Conservation (phyloP, 257 asterid genomes). For the Lithospermum erythrorhizon region DNA sequence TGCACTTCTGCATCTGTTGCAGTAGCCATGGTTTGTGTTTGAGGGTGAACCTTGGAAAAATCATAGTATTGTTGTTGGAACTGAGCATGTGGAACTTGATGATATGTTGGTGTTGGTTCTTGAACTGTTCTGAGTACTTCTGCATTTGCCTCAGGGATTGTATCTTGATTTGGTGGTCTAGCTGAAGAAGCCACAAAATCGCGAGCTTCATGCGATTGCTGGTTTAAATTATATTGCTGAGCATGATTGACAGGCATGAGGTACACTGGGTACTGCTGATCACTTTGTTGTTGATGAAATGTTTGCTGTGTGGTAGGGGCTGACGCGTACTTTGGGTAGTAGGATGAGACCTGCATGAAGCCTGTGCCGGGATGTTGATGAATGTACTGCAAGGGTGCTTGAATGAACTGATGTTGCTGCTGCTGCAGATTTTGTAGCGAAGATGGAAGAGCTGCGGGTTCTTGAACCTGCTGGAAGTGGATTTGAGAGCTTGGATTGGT, state of each 20-base stretch:
- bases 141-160: too few species aligned
- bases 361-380: slow-evolving; percentile 32
- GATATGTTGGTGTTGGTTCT: slow-evolving; percentile 19
- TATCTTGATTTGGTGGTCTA: too few species aligned
- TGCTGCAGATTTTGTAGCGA: slow-evolving; percentile 22
- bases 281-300: slow-evolving; percentile 27
- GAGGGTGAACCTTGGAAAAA: background rate
- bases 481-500: too few species aligned
- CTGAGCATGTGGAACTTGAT: slow-evolving; percentile 7
- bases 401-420: slow-evolving; percentile 31
- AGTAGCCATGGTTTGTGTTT: slow-evolving; percentile 5
- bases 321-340: slow-evolving; percentile 41
- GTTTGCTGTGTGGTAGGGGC: slow-evolving; percentile 25
- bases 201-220: slow-evolving; percentile 23
- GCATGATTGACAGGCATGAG: slow-evolving; percentile 28
- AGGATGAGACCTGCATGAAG: slow-evolving; percentile 32
- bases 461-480: too few species aligned
- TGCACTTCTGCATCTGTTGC: slow-evolving; percentile 18
- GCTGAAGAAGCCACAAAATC: slow-evolving; percentile 10
- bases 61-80: background rate
- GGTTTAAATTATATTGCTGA: slow-evolving; percentile 26
- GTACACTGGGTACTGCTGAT: slow-evolving; percentile 42
- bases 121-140: slow-evolving; percentile 11
- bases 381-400: slow-evolving; percentile 37
- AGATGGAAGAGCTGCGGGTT: background rate